Conservation (phyloP, 257 asterid genomes). For the Capsicum rhomboideum region DNA sequence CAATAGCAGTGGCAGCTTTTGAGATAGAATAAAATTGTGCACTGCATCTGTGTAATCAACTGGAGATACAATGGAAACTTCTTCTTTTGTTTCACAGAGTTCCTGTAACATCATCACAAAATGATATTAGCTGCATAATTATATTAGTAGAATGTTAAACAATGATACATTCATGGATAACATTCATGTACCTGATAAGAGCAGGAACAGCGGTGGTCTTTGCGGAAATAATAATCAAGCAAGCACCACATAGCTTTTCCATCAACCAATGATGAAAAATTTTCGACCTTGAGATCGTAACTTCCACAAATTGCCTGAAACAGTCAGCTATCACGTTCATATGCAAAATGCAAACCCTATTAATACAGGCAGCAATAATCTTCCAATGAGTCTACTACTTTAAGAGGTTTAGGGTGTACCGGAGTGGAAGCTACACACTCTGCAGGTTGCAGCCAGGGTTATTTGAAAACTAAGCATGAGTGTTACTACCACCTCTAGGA, state of each 20-base stretch:
- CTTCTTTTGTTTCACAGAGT: conserved; percentile 33
- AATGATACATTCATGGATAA: neutral
- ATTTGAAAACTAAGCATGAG: neutral
- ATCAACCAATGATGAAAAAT: conserved; percentile 67
- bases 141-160: neutral
- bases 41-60: conserved; percentile 92
- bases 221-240: conserved; percentile 93
- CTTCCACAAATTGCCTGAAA: conserved; percentile 80
- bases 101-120: conserved; percentile 36
- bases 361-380: neutral
- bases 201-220: conserved; percentile 56
- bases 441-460: neutral
- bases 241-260: conserved; percentile 99
- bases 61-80: conserved; percentile 79
- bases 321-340: neutral
- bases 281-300: conserved; percentile 62
- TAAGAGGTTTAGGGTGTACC: neutral
- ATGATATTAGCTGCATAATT: neutral
- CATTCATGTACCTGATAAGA: conserved; percentile 46
- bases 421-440: neutral
- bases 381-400: neutral
- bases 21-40: conserved; percentile 89
- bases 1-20: conserved; percentile 70
- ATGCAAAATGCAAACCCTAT: neutral
- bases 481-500: neutral